Conservation (phyloP, 2,329 filamentous ascomycete species). For the Beauveria sp. region DNA sequence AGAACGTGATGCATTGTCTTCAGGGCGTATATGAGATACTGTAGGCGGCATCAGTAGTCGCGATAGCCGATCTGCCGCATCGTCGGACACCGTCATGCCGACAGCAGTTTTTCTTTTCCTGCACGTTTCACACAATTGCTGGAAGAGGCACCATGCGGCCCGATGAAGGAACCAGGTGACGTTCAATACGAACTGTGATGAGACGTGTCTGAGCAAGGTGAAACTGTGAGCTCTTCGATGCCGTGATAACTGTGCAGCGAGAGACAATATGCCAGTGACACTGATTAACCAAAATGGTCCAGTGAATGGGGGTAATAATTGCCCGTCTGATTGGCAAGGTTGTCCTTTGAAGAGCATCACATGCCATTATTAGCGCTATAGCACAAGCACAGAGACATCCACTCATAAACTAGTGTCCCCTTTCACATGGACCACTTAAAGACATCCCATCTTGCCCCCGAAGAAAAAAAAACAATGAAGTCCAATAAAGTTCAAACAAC, state of each 20-base stretch:
- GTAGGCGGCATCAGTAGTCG: not conserved
- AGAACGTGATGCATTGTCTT: not conserved
- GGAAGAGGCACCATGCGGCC: not conserved
- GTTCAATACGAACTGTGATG: too few species aligned
- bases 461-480: not conserved
- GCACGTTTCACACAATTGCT: too few species aligned
- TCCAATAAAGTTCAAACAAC: not conserved
- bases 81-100: not conserved
- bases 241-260: too few species aligned
- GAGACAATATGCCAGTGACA: not conserved
- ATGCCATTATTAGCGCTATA: not conserved
- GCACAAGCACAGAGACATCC: not conserved
- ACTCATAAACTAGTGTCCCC: not conserved
- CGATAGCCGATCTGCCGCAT: not conserved
- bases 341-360: not conserved
- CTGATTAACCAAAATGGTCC: not conserved
- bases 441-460: not conserved
- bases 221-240: too few species aligned
- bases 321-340: not conserved
- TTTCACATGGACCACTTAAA: not conserved
- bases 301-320: not conserved
- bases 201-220: too few species aligned
- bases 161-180: not conserved
- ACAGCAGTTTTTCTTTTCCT: not conserved
- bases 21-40: not conserved